Evolutionary conservation across 805 yeast genomes (phyloP).

Genomic region (Saccharomycopsis schoenii): DNA sequence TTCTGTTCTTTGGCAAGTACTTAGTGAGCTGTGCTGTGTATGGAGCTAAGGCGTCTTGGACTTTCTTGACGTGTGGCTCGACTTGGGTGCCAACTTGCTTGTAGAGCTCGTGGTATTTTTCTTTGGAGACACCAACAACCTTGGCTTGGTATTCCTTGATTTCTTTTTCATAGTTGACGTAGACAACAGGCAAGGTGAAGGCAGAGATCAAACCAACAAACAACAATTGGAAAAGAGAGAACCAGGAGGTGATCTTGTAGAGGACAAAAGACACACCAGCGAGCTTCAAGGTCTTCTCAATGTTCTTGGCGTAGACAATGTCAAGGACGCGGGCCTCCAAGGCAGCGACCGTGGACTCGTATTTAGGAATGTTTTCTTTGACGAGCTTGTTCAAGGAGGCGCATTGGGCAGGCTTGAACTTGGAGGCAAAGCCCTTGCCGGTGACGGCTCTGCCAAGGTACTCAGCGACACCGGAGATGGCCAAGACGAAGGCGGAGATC

Average conservation of each 20-base stretch:
- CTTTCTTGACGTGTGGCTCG: slow-evolving; percentile 47
- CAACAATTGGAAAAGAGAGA: slow-evolving; percentile 61
- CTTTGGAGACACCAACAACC: slow-evolving; percentile 34
- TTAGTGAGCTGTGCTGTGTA: slow-evolving; percentile 45
- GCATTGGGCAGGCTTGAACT: slow-evolving; percentile 49
- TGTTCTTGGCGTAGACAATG: slow-evolving; percentile 56
- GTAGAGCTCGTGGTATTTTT: slow-evolving; percentile 28
- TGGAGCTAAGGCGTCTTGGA: slow-evolving; percentile 56
- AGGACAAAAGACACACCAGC: slow-evolving; percentile 56
- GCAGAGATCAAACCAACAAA: slow-evolving; percentile 47
- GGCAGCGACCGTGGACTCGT: slow-evolving; percentile 35
- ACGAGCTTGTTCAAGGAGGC: slow-evolving; percentile 30
- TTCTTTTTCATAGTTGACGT: slow-evolving; percentile 64
- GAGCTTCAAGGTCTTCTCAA: slow-evolving; percentile 63
- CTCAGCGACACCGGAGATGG: slow-evolving; percentile 64
- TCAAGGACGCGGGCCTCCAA: slow-evolving; percentile 44
- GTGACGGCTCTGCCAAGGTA: slow-evolving; percentile 60
- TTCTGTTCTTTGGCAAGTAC: slow-evolving; percentile 41
- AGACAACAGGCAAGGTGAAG: slow-evolving; percentile 69
- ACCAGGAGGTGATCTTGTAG: slow-evolving; percentile 64
- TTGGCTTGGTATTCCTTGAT: slow-evolving; percentile 51
- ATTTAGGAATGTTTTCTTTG: slow-evolving; percentile 33
- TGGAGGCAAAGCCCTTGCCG: slow-evolving; percentile 72
- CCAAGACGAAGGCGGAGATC: slow-evolving; percentile 47
- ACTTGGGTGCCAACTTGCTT: slow-evolving; percentile 37